Evolutionary conservation across 1,139 yeast genomes (phyloP).

Genomic region (Debaryomyces fabryi): DNA sequence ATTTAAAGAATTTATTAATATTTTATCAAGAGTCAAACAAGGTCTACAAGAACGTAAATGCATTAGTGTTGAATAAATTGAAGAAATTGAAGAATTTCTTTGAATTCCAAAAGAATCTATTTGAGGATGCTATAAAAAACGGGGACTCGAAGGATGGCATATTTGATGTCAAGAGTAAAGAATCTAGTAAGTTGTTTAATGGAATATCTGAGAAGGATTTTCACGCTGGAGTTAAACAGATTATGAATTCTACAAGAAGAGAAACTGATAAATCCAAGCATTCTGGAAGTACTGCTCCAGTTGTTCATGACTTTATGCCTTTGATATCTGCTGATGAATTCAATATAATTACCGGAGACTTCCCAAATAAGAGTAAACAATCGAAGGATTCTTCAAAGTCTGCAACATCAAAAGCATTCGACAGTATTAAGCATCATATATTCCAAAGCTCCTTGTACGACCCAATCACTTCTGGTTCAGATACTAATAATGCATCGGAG

Average conservation of each 20-base stretch:
- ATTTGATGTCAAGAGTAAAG: constrained; percentile 39
- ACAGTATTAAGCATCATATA: constrained; percentile 40
- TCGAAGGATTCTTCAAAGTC: constrained; percentile 21
- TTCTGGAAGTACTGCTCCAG: constrained; percentile 6
- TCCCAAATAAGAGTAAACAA: constrained; percentile 29
- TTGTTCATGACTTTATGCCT: constrained; percentile 50
- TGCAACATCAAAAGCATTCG: constrained; percentile 9
- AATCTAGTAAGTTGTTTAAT: constrained; percentile 37
- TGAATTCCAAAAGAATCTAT: constrained; percentile 38
- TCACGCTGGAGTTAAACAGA: constrained; percentile 30
- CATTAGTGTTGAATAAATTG: constrained; percentile 35
- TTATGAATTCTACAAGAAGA: constrained; percentile 19
- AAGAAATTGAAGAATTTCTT: constrained; percentile 44
- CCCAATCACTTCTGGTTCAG: constrained; percentile 45
- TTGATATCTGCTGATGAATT: constrained; percentile 42
- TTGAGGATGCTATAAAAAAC: constrained; percentile 26
- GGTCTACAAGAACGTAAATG: constrained; percentile 37
- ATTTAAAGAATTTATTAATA: constrained; percentile 32
- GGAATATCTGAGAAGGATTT: constrained; percentile 36
- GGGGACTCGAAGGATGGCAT: constrained; percentile 25
- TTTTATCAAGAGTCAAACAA: constrained; percentile 46
- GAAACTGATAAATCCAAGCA: constrained; percentile 10
- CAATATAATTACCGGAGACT: constrained; percentile 43
- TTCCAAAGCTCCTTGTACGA: constrained; percentile 47
- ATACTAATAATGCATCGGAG: constrained; percentile 34